A percentile compares a stretch with the other conserved stretches of the same genome.
phyloP scores from a whole-genome alignment of 768 basidiomycete species.

The Cyclocybe aegerita region DNA sequence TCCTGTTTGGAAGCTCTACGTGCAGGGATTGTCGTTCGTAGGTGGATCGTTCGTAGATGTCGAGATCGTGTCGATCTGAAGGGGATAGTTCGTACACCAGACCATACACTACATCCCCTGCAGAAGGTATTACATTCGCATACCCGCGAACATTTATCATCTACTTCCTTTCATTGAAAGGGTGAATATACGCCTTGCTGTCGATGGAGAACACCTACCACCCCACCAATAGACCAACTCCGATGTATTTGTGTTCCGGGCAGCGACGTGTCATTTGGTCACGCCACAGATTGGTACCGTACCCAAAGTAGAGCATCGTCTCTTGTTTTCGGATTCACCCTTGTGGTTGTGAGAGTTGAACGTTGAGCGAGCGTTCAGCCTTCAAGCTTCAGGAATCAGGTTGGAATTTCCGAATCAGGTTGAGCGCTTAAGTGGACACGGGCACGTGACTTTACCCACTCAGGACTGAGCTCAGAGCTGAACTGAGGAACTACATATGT shows the following conservation, averaged over 20 bases:
- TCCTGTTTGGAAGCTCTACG: slow-evolving; percentile 20
- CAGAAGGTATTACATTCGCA: slow-evolving; percentile 43
- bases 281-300: slow-evolving; percentile 51
- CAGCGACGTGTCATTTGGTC: slow-evolving; percentile 50
- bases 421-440: too few relatives aligned
- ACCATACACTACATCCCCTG: slow-evolving; percentile 41
- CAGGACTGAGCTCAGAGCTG: too few relatives aligned
- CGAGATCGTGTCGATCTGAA: slow-evolving; percentile 40
- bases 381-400: too few relatives aligned
- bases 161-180: slow-evolving; percentile 39
- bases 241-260: slow-evolving; percentile 39
- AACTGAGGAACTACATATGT: too few relatives aligned
- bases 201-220: slow-evolving; percentile 32
- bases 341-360: too few relatives aligned
- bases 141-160: slow-evolving; percentile 44
- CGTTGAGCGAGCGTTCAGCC: slow-evolving; percentile 4
- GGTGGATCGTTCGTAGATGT: slow-evolving; percentile 35
- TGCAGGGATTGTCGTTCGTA: slow-evolving; percentile 36
- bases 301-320: slow-evolving; percentile 39
- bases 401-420: too few relatives aligned
- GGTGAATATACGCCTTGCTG: background rate
- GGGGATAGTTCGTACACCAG: slow-evolving; percentile 40
- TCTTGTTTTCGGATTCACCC: slow-evolving; percentile 14
- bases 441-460: too few relatives aligned
- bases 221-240: slow-evolving; percentile 35